These are phyloP conservation scores for Suillus decipiens DNA, from an alignment of 768 basidiomycete genomes.

Conservation along the genomic window DNA sequence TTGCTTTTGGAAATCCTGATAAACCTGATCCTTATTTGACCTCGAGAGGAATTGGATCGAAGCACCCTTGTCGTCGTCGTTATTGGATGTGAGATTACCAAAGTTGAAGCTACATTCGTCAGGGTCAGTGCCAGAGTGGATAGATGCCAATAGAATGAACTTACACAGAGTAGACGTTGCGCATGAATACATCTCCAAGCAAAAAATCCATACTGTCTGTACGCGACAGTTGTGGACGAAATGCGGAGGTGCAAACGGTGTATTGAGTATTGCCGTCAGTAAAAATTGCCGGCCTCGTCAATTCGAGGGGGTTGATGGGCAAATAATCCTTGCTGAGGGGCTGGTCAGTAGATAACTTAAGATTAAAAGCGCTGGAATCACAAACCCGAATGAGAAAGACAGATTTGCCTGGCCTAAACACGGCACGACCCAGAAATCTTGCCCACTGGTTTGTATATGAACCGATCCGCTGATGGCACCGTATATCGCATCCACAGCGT, in stretches of 20 bases:
- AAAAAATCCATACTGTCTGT: constrained; percentile 38
- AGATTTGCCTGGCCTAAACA: constrained; percentile 32
- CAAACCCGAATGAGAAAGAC: constrained; percentile 25
- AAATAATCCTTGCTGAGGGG: constrained; percentile 31
- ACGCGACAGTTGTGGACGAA: constrained; percentile 31
- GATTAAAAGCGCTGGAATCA: not conserved
- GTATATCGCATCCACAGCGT: constrained; percentile 41
- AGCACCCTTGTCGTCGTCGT: constrained; percentile 26
- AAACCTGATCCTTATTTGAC: constrained; percentile 37
- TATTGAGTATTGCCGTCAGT: constrained; percentile 31
- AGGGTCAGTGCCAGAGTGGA: not conserved
- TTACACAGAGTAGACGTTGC: constrained; percentile 48
- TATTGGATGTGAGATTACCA: constrained; percentile 29
- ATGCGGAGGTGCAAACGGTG: constrained; percentile 41
- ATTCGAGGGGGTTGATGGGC: constrained; percentile 47
- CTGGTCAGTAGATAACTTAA: not conserved
- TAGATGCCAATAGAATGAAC: constrained; percentile 7
- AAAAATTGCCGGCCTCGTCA: constrained; percentile 34
- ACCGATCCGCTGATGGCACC: constrained; percentile 38
- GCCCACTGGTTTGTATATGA: constrained; percentile 28
- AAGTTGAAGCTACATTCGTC: constrained; percentile 41
- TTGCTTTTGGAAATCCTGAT: constrained; percentile 24
- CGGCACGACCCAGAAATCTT: constrained; percentile 41
- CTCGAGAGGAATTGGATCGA: constrained; percentile 44
- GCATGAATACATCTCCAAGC: constrained; percentile 46